Evolutionary conservation across 169 alveolate genomes (phyloP), one percentile per base, ranked within the genome.

Genomic region (Plasmodium vivax): DNA sequence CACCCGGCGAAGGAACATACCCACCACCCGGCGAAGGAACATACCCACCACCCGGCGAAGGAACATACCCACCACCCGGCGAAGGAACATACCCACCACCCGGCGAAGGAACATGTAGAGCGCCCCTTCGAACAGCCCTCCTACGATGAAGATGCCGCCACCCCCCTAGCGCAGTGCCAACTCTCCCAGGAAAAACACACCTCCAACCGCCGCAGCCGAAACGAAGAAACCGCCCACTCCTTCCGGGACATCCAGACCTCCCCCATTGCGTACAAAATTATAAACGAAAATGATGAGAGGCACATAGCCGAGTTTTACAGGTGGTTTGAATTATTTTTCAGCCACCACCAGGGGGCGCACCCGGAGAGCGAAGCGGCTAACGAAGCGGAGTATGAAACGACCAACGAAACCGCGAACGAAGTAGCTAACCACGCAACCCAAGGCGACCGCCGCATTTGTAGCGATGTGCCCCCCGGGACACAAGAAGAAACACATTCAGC

Each of bases 291-390:
- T 30, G 79, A 38, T 41, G 83, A 79, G 34, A 58, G 73, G 19
- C 91, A 80, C 47, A 51, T 80, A 43, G 34, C 82, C 54, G 88
- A 68, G 4, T 90, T 80, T 80, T 90, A 90, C 51, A 90, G 72
- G 51, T 90, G 94, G 94, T 90, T 90, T 90, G 94, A 90, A 16
- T 90, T 80, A 16, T 90, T 90, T 80, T 90, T 90, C 74, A 80
- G 62, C 9, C 41, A 80, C 58, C 54, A 36, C 32, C 5, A 38
- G 27, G 58, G 30, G 27, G 36, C 41, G 54, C 16, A 82, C 9
- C n/a, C 2, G 19, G 14, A 23, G 14, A 30, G 41, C 7, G 14
- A 34, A 34, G 3, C 58, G 32, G 19, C 2, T n/a, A 77, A 5
- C 5, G 16, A 9, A 68, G 34, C 77, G 14, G 1, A 3, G 38